phyloP scores from a whole-genome alignment of 2,329 filamentous ascomycete genomes.

The Hypomyces rosellus region DNA sequence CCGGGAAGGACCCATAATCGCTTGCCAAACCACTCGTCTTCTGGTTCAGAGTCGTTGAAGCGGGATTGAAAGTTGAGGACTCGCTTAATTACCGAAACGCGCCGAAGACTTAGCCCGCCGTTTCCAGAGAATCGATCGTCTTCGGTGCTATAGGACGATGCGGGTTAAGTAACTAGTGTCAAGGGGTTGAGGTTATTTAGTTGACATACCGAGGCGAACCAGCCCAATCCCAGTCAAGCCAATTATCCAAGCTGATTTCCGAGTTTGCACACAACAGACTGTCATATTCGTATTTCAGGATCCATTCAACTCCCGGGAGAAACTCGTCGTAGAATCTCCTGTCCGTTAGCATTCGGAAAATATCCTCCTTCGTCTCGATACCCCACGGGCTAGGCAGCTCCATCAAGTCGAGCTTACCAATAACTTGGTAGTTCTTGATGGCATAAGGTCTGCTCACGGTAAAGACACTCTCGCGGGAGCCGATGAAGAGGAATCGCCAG shows the following conservation, averaged over 20 bases:
- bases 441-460: slow-evolving; percentile 39
- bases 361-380: slow-evolving; percentile 40
- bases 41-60: slow-evolving; percentile 43
- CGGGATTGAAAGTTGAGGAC: slow-evolving; percentile 44
- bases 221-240: slow-evolving; percentile 49
- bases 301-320: slow-evolving; percentile 44
- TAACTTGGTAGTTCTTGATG: slow-evolving; percentile 41
- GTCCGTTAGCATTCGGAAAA: slow-evolving; percentile 44
- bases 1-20: slow-evolving; percentile 42
- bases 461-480: slow-evolving; percentile 41
- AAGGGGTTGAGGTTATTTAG: too few species aligned
- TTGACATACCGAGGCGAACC: slow-evolving; percentile 40
- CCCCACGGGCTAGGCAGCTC: slow-evolving; percentile 42
- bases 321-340: slow-evolving; percentile 47
- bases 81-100: slow-evolving; percentile 43
- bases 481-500: slow-evolving; percentile 53
- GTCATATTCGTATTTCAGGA: slow-evolving; percentile 50
- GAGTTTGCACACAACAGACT: slow-evolving; percentile 51
- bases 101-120: slow-evolving; percentile 48
- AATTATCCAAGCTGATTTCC: slow-evolving; percentile 44
- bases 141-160: slow-evolving; percentile 17
- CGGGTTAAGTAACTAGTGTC: too few species aligned
- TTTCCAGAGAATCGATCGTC: slow-evolving; percentile 45
- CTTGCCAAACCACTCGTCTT: slow-evolving; percentile 51
- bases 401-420: slow-evolving; percentile 46